phyloP scores from a whole-genome alignment of 1,284 basidiomycete genomes.

The Wallemia hederae region DNA sequence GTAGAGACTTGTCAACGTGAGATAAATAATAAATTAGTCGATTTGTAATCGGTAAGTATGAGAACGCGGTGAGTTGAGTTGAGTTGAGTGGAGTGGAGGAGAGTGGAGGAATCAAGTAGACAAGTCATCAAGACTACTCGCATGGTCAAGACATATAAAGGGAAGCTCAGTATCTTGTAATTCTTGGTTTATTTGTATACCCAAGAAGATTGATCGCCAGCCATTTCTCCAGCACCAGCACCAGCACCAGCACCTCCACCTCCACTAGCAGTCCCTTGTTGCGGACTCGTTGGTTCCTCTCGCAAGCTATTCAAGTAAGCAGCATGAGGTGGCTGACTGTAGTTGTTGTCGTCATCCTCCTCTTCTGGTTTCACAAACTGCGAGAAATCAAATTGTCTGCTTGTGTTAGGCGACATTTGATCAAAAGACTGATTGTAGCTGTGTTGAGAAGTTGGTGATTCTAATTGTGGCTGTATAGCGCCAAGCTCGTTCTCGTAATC shows the following conservation, averaged over 20 bases:
- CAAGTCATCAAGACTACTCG: too few relatives aligned
- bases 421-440: background rate
- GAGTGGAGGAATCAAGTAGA: background rate
- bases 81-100: background rate
- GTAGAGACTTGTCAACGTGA: too few relatives aligned
- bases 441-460: background rate
- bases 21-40: too few relatives aligned
- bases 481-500: background rate
- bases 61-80: background rate
- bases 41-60: too few relatives aligned
- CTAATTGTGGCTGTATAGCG: background rate
- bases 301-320: background rate
- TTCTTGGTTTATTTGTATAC: too few relatives aligned
- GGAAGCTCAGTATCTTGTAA: background rate
- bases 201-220: background rate
- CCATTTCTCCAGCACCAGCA: too few relatives aligned
- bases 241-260: too few relatives aligned
- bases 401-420: background rate
- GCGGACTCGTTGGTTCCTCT: conserved; percentile 1
- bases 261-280: too few relatives aligned
- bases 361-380: background rate
- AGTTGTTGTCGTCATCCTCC: background rate
- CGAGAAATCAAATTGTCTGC: background rate
- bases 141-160: background rate
- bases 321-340: background rate